These are phyloP conservation scores for Chrysosporium keratinophilum DNA, from an alignment of 2,329 filamentous ascomycete species.

Conservation along the genomic window DNA sequence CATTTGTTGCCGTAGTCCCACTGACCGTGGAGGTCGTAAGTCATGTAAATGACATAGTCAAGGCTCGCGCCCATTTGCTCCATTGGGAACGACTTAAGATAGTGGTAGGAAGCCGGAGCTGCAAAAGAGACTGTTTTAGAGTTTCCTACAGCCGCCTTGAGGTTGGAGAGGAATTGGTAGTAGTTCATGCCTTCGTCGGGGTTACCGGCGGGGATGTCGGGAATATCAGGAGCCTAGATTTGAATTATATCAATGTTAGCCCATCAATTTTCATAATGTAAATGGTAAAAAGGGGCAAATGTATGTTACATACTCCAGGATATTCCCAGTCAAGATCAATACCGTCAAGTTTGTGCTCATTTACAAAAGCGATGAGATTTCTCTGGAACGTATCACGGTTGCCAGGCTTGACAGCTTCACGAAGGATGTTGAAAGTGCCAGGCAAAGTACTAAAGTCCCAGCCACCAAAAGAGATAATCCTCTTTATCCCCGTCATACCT, in stretches of 20 bases:
- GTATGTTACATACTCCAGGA: constrained; percentile 19
- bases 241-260: too few relatives aligned
- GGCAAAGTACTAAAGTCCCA: constrained; percentile 35
- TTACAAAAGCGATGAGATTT: constrained; percentile 33
- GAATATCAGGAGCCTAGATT: constrained; percentile 27
- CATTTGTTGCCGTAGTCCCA: constrained; percentile 19
- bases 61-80: constrained; percentile 19
- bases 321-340: constrained; percentile 33
- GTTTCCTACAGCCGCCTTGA: constrained; percentile 7
- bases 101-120: constrained; percentile 25
- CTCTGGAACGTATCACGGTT: constrained; percentile 32
- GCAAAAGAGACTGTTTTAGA: constrained; percentile 22
- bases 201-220: constrained; percentile 25
- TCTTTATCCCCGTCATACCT: constrained; percentile 20
- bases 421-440: constrained; percentile 30
- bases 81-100: constrained; percentile 24
- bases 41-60: constrained; percentile 31
- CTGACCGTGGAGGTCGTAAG: constrained; percentile 27
- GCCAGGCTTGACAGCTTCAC: constrained; percentile 25
- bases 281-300: too few relatives aligned
- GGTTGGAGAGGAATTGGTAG: constrained; percentile 21
- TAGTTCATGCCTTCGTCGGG: constrained; percentile 27
- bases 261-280: too few relatives aligned
- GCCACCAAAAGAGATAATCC: constrained; percentile 36
- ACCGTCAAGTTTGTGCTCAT: constrained; percentile 33